A percentile compares a stretch with the other conserved stretches of the same genome.
Evolutionary conservation across 108 stramenopile species (phyloP).

Genomic region (Cyclostephanos invisitatus): DNA sequence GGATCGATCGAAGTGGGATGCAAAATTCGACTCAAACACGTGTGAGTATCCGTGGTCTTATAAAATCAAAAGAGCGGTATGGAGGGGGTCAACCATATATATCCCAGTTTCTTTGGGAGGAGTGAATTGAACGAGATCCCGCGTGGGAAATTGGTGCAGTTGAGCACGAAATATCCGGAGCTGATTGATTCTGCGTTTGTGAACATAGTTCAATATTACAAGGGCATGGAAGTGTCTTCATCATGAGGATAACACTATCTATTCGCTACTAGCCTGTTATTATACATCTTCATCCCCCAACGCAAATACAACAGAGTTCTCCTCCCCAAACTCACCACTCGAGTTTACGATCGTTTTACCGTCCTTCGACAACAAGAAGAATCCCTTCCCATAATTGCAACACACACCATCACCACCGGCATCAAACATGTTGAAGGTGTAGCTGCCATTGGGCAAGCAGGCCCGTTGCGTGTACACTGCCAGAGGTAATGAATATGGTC

Average conservation of each 20-base stretch:
- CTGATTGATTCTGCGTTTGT: constrained; percentile 32
- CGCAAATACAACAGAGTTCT: constrained; percentile 11
- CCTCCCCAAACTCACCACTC: constrained; percentile 28
- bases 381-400: constrained; percentile 36
- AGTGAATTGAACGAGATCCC: constrained; percentile 15
- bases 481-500: constrained; percentile 31
- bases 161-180: constrained; percentile 21
- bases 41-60: neutral
- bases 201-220: constrained; percentile 14
- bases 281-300: constrained; percentile 18
- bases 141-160: constrained; percentile 21
- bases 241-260: no score
- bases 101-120: neutral
- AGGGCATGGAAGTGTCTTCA: neutral
- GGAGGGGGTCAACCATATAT: neutral
- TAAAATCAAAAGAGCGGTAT: neutral
- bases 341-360: constrained; percentile 32
- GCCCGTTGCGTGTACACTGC: constrained; percentile 40
- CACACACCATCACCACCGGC: constrained; percentile 32
- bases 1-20: neutral
- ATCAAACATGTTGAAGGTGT: constrained; percentile 39
- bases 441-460: constrained; percentile 39
- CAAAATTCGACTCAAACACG: neutral
- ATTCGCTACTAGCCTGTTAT: neutral
- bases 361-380: constrained; percentile 41